A percentile compares a stretch with the other conserved stretches of the same genome.
phyloP scores from a whole-genome alignment of 2,329 filamentous ascomycete genomes.

The Diaporthe caulivora region DNA sequence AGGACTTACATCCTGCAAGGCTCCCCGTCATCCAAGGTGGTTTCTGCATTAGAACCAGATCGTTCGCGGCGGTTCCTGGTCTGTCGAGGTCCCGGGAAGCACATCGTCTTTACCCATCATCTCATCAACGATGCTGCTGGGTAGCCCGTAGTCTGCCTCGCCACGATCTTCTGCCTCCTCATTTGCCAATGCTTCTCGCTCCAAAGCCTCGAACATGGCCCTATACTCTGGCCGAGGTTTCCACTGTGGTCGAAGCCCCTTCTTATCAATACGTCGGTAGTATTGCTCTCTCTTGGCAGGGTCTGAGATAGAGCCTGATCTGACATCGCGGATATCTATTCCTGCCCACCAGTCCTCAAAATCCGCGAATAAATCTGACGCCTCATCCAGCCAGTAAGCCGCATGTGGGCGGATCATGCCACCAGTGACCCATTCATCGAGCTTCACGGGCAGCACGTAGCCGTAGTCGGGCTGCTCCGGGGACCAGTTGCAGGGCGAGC shows the following conservation, averaged over 20 bases:
- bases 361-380: constrained; percentile 62
- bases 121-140: constrained; percentile 53
- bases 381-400: constrained; percentile 55
- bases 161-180: constrained; percentile 55
- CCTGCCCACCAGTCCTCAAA: constrained; percentile 57
- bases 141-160: constrained; percentile 55
- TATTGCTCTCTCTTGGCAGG: constrained; percentile 58
- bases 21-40: neutral
- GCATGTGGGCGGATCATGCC: constrained; percentile 59
- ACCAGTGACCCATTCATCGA: constrained; percentile 71
- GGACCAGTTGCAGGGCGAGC: constrained; percentile 55
- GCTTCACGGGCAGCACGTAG: constrained; percentile 70
- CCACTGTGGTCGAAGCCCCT: constrained; percentile 53
- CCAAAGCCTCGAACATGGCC: constrained; percentile 60
- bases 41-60: constrained; percentile 14
- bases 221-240: constrained; percentile 55
- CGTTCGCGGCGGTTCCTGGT: neutral
- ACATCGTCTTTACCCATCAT: constrained; percentile 42
- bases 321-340: constrained; percentile 56
- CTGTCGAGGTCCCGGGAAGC: constrained; percentile 40
- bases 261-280: constrained; percentile 62
- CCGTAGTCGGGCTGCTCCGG: constrained; percentile 70
- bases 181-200: constrained; percentile 52
- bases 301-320: constrained; percentile 53
- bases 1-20: neutral